Conservation (phyloP, 139 green algal species). For the Picocystis salinarum region DNA sequence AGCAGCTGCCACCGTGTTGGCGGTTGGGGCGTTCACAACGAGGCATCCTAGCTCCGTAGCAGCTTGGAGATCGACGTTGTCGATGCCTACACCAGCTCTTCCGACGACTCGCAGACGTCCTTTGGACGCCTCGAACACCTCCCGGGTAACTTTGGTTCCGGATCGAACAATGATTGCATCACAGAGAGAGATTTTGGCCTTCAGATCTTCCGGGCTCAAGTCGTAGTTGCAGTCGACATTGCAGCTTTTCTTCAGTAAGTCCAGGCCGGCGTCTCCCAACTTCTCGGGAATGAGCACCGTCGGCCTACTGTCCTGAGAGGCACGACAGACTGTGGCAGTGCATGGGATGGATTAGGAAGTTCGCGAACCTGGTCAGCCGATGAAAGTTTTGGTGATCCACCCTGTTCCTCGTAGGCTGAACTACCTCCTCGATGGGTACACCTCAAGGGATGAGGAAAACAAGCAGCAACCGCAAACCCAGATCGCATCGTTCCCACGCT, state of each 20-base stretch:
- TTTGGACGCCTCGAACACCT: constrained; percentile 76
- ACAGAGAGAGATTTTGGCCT: constrained; percentile 34
- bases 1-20: constrained; percentile 88
- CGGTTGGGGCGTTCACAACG: constrained; percentile 93
- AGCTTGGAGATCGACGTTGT: constrained; percentile 86
- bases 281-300: constrained; percentile 85
- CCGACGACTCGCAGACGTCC: constrained; percentile 88
- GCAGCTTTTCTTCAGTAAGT: constrained; percentile 49
- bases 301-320: constrained; percentile 19
- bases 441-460: too few relatives aligned
- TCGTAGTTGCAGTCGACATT: constrained; percentile 51
- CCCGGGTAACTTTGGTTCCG: constrained; percentile 67
- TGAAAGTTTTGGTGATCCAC: too few relatives aligned
- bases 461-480: too few relatives aligned
- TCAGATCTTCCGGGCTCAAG: constrained; percentile 54
- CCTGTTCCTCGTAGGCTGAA: too few relatives aligned
- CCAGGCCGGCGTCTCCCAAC: constrained; percentile 58
- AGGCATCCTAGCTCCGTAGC: constrained; percentile 75
- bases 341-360: too few relatives aligned
- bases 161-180: constrained; percentile 84
- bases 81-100: constrained; percentile 79
- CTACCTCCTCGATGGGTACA: too few relatives aligned
- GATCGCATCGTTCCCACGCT: too few relatives aligned
- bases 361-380: too few relatives aligned
- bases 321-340: too few relatives aligned